phyloP scores from a whole-genome alignment of 257 asterid species.

The Cruciata laevipes region DNA sequence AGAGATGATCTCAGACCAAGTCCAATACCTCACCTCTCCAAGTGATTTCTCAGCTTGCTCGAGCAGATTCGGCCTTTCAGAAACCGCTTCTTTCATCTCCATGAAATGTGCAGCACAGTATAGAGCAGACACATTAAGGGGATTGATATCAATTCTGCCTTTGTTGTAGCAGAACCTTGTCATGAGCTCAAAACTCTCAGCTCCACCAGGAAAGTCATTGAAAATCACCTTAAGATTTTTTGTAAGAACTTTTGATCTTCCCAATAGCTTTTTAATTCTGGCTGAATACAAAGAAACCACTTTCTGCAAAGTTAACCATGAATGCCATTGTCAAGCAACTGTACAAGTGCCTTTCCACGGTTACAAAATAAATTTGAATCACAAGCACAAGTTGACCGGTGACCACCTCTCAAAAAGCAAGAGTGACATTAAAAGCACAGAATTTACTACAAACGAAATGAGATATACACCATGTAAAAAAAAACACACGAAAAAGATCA shows the following conservation, averaged over 20 bases:
- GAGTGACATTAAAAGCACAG: background rate
- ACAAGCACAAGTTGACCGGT: background rate
- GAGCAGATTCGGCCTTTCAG: slow-evolving; percentile 33
- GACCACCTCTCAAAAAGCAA: background rate
- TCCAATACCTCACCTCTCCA: slow-evolving; percentile 53
- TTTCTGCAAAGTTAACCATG: slow-evolving; percentile 35
- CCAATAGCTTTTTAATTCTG: slow-evolving; percentile 39
- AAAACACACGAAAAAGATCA: background rate
- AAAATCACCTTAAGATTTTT: slow-evolving; percentile 53
- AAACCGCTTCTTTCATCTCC: slow-evolving; percentile 53
- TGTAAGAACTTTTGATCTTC: slow-evolving; percentile 35
- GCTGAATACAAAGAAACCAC: slow-evolving; percentile 53
- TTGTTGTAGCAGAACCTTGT: slow-evolving; percentile 64
- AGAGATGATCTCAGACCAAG: slow-evolving; percentile 66
- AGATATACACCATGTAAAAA: background rate
- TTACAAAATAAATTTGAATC: slow-evolving; percentile 1
- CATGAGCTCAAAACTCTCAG: slow-evolving; percentile 63
- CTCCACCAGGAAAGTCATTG: slow-evolving; percentile 87
- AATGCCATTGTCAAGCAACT: slow-evolving; percentile 12
- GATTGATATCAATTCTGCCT: slow-evolving; percentile 41
- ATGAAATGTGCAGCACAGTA: slow-evolving; percentile 50
- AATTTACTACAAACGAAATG: background rate
- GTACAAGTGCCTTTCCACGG: background rate
- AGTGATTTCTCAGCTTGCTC: slow-evolving; percentile 48
- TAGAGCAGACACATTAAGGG: slow-evolving; percentile 43